Base-by-base conservation (phyloP, 352 stramenopile genomes). In the Globisporangium splendens region DNA sequence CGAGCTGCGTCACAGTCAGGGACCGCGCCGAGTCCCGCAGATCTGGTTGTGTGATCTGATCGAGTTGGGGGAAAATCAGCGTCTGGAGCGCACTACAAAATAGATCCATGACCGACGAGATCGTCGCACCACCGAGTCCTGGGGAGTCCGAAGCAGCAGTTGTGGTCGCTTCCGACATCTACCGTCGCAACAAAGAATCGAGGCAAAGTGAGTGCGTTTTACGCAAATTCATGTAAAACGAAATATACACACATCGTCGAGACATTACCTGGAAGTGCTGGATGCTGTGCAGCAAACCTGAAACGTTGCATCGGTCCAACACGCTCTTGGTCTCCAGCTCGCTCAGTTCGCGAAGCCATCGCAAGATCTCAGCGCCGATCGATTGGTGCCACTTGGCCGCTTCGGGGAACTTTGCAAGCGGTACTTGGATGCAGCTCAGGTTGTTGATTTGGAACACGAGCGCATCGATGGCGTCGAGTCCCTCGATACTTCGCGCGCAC, bases 391-490 rank as follows among this genome's bases (percentile, higher is more conserved):
- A 90, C 49, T 63, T 65, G 0, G 53, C 51, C 13, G 75, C 78
- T 51, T 85, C 75, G 5, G 59, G 59, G 41, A 87, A 87, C 11
- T 63, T 66, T n/a, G 43, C 46, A 1, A 90, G 59, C 5, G 71
- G 65, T 4, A 70, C 72, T 18, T 81, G 74, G 21, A 92, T 12
- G 41, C 80, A 88, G 52, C 73, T 87, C n/a, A 89, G 63, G 54
- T 90, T 88, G 62, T 92, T 89, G 54, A 88, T 66, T 6, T 72
- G 72, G 54, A 92, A 88, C 22, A 92, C 72, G 41, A 88, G 62
- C 14, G 76, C 75, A 31, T 92, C 80, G 13, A 73, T 61, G 0
- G 70, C 44, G 22, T 80, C 72, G 8, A 84, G 48, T 2, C 50
- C 50, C 12, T 62, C 51, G 22, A 86, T 66, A 22, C 66, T 79